Evolutionary conservation across 768 basidiomycete species (phyloP), one percentile per base, ranked within the genome.

Genomic region (Psilocybe tampanensis): DNA sequence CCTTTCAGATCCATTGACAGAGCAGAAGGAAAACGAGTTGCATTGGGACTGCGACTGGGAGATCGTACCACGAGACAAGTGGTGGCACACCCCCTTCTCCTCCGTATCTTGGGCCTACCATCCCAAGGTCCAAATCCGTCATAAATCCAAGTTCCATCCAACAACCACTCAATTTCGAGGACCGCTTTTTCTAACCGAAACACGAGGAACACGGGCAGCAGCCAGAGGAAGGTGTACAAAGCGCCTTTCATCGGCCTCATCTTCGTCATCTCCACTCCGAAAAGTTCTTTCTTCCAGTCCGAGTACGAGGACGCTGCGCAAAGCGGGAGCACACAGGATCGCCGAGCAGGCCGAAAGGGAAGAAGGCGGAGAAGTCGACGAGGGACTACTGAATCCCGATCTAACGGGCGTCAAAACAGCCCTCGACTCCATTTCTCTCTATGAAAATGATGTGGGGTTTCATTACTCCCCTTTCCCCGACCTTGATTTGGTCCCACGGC

Each of bases 401-500:
- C 69, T 79, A 32, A 67, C 72, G 53, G 81, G 80, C 1, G 74
- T 77, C 52, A 70, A 67, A 54, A 62, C 55, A 42, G 79, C 76
- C 7, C 51, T 67, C 57, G 76, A 75, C n/a, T 69, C 69, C 8
- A 47, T 81, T 11, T 56, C 58, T 55, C 52, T 62, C 13, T 81
- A 82, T 55, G 81, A 82, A 62, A 60, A 58, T 18, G 69, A 72
- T 56, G 77, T 79, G 22, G 80, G 80, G 13, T 78, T 80, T 63
- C 59, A 70, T 58, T 64, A 72, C 59, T 61, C 63, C 32, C 45
- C 55, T 19, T 66, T 64, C 51, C 63, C 65, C 13, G 56, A 56
- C 33, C 48, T 65, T 45, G 54, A 60, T 19, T 58, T 54, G 21
- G 34, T 62, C 29, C 58, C 60, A 44, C 43, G 55, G 18, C 53